Conservation (phyloP, 441 rosid species). For the Eutrema salsugineum region DNA sequence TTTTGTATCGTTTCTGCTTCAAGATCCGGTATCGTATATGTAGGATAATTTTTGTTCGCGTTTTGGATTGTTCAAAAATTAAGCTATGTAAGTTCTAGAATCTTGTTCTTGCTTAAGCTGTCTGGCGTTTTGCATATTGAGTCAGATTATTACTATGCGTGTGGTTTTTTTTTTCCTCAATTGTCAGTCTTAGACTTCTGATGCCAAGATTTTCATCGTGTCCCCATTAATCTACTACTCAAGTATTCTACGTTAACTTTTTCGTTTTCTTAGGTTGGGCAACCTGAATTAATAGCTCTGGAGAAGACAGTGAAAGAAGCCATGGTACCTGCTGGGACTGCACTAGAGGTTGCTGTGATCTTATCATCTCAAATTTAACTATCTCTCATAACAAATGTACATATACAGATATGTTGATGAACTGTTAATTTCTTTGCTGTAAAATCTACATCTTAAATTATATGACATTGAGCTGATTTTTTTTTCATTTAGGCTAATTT, state of each 20-base stretch:
- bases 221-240: not conserved
- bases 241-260: not conserved
- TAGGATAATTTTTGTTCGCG: not conserved
- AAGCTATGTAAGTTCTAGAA: not conserved
- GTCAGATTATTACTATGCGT: slow-evolving; percentile 1
- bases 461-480: not conserved
- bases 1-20: not conserved
- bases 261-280: slow-evolving; percentile 60
- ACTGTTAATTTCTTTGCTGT: not conserved
- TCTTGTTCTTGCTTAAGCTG: slow-evolving; percentile 13
- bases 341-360: slow-evolving; percentile 68
- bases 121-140: not conserved
- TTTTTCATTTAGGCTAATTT: slow-evolving; percentile 56
- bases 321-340: slow-evolving; percentile 81
- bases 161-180: not conserved
- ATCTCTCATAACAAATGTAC: not conserved
- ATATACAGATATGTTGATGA: slow-evolving; percentile 12
- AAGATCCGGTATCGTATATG: not conserved
- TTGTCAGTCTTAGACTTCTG: not conserved
- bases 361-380: not conserved
- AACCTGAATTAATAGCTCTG: slow-evolving; percentile 80
- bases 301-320: slow-evolving; percentile 86
- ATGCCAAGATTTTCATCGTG: not conserved
- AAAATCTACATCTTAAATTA: not conserved
- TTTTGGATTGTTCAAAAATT: not conserved